phyloP scores from a whole-genome alignment of 2,329 filamentous ascomycete species.

The Pezicula neosporulosa region DNA sequence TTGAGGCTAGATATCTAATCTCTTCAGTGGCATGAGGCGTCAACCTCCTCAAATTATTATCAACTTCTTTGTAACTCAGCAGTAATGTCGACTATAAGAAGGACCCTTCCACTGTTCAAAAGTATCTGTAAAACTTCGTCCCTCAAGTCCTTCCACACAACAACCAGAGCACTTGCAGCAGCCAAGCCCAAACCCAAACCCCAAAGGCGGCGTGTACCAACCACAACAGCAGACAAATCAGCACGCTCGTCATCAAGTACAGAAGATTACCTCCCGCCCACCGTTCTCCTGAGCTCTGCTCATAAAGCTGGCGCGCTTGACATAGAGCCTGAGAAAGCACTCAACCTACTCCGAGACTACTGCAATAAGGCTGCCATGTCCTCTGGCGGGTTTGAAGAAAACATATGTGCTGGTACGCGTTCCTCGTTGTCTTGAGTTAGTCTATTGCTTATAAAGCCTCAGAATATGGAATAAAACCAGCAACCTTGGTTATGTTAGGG shows the following conservation, averaged over 20 bases:
- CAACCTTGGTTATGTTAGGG: conserved; percentile 18
- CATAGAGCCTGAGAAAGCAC: conserved; percentile 16
- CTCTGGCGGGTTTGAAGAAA: conserved; percentile 13
- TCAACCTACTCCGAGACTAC: conserved; percentile 21
- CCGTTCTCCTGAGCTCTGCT: conserved; percentile 15
- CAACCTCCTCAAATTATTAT: too few relatives aligned
- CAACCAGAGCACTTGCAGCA: conserved; percentile 1
- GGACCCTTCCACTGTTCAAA: background rate
- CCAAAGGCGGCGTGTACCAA: background rate
- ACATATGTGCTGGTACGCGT: conserved; percentile 18
- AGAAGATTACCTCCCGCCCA: conserved; percentile 18
- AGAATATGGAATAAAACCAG: conserved; percentile 21
- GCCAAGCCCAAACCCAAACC: background rate
- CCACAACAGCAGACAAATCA: background rate
- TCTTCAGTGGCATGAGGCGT: too few relatives aligned
- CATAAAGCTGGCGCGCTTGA: conserved; percentile 19
- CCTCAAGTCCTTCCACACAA: conserved; percentile 5
- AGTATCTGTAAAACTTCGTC: background rate
- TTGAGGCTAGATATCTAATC: too few relatives aligned
- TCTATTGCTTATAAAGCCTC: background rate
- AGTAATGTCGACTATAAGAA: background rate
- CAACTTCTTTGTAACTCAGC: background rate
- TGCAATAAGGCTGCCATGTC: background rate
- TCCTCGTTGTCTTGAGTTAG: background rate
- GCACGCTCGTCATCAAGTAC: background rate